These are phyloP conservation scores for Hibiscus trionum DNA, from an alignment of 345 rosid genomes.

Conservation along the genomic window DNA sequence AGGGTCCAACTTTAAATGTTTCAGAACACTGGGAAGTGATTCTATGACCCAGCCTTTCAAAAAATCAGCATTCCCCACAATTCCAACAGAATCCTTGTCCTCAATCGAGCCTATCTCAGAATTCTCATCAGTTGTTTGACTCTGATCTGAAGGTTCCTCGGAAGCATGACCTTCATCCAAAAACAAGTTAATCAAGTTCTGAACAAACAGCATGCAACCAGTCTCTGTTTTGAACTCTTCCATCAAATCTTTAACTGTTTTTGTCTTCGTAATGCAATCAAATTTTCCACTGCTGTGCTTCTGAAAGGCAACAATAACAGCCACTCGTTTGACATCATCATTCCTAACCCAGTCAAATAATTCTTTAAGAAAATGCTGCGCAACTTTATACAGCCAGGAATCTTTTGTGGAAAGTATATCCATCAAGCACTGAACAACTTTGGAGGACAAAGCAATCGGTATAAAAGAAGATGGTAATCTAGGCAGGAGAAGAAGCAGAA, in stretches of 20 bases:
- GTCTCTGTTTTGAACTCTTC: conserved; percentile 70
- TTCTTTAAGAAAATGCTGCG: conserved; percentile 64
- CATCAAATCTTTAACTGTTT: conserved; percentile 72
- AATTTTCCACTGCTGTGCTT: conserved; percentile 89
- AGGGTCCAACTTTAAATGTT: conserved; percentile 56
- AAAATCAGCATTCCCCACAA: conserved; percentile 52
- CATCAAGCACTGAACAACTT: conserved; percentile 79
- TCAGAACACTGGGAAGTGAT: conserved; percentile 70
- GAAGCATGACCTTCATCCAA: conserved; percentile 69
- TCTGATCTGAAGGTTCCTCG: conserved; percentile 94
- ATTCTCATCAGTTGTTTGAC: conserved; percentile 98
- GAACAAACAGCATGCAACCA: conserved; percentile 75
- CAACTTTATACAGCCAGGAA: conserved; percentile 86
- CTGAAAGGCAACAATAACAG: conserved; percentile 73
- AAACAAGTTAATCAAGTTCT: conserved; percentile 67
- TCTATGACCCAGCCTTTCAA: conserved; percentile 87
- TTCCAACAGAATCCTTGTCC: conserved; percentile 60
- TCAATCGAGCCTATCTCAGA: conserved; percentile 77
- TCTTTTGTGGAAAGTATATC: conserved; percentile 86
- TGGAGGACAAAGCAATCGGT: conserved; percentile 56
- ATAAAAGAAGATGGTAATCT: conserved; percentile 69
- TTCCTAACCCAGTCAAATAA: conserved; percentile 61
- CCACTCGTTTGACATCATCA: conserved; percentile 78
- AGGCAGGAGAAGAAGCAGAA: conserved; percentile 71
- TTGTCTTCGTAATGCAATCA: conserved; percentile 60